Percentiles rank a stretch among this genome's conserved stretches.
Evolutionary conservation across 257 asterid genomes (phyloP).

Genomic region (Solanum chilense): DNA sequence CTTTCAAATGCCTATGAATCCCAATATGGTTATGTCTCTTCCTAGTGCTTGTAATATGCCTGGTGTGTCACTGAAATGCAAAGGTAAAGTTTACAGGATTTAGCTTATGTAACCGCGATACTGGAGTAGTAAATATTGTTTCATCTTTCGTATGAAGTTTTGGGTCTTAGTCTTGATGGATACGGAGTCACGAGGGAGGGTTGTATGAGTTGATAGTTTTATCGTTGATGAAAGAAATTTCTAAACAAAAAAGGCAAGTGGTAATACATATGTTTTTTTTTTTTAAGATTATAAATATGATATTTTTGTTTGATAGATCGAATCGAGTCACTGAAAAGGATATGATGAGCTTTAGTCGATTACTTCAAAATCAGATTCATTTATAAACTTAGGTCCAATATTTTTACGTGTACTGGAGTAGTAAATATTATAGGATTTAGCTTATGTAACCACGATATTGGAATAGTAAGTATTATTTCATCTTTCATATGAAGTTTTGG

Average conservation of each 20-base stretch:
- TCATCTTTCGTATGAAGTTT: not conserved
- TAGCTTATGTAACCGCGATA: not conserved
- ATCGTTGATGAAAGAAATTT: not conserved
- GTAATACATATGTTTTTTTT: not conserved
- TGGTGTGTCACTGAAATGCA: slow-evolving; percentile 60
- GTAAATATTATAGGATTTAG: no score
- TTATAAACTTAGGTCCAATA: no score
- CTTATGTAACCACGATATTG: no score
- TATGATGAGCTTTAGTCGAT: no score
- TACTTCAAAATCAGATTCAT: no score
- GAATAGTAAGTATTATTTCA: not conserved
- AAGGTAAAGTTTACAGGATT: slow-evolving; percentile 15
- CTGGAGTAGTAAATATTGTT: no score
- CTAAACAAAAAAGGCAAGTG: not conserved
- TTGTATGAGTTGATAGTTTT: no score
- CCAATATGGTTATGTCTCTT: slow-evolving; percentile 40
- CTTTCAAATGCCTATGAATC: slow-evolving; percentile 38
- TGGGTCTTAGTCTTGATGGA: not conserved
- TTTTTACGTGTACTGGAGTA: no score
- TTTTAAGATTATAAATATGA: not conserved
- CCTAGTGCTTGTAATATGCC: slow-evolving; percentile 60
- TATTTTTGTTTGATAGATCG: not conserved
- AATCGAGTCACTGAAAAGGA: no score
- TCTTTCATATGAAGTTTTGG: not conserved
- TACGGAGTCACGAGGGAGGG: not conserved